These are phyloP conservation scores for Pisolithus marmoratus DNA, from an alignment of 768 basidiomycete species.

Conservation along the genomic window DNA sequence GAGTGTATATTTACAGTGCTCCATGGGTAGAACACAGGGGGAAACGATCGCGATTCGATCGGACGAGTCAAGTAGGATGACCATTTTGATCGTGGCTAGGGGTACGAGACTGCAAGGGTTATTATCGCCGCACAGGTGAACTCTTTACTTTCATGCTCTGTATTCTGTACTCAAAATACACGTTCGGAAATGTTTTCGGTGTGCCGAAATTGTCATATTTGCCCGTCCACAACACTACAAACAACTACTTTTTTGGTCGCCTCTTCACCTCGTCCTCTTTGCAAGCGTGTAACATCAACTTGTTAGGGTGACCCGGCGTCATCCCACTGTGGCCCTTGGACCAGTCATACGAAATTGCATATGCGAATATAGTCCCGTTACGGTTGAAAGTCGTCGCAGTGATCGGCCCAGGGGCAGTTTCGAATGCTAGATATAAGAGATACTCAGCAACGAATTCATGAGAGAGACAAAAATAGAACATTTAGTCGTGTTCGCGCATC, in stretches of 20 bases:
- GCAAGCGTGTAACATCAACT: constrained; percentile 78
- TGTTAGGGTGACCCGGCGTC: constrained; percentile 64
- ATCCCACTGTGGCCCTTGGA: constrained; percentile 87
- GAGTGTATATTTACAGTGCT: too few relatives aligned
- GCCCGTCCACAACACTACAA: neutral
- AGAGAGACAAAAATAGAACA: neutral
- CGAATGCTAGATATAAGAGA: constrained; percentile 51
- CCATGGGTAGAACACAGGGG: too few relatives aligned
- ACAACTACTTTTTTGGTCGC: constrained; percentile 33
- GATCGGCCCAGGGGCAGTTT: constrained; percentile 70
- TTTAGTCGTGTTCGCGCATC: constrained; percentile 89
- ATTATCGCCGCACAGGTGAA: too few relatives aligned
- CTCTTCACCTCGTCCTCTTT: constrained; percentile 86
- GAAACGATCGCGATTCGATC: too few relatives aligned
- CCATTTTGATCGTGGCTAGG: too few relatives aligned
- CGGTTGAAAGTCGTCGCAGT: constrained; percentile 81
- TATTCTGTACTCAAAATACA: too few relatives aligned
- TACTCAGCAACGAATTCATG: neutral
- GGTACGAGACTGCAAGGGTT: too few relatives aligned
- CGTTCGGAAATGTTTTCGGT: too few relatives aligned
- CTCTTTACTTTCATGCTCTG: too few relatives aligned
- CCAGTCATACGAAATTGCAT: constrained; percentile 92
- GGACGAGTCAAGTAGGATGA: too few relatives aligned
- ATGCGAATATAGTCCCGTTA: constrained; percentile 84
- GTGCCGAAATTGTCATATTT: too few relatives aligned